phyloP scores from a whole-genome alignment of 2,329 filamentous ascomycete species.

The Penicillium janthinellum region DNA sequence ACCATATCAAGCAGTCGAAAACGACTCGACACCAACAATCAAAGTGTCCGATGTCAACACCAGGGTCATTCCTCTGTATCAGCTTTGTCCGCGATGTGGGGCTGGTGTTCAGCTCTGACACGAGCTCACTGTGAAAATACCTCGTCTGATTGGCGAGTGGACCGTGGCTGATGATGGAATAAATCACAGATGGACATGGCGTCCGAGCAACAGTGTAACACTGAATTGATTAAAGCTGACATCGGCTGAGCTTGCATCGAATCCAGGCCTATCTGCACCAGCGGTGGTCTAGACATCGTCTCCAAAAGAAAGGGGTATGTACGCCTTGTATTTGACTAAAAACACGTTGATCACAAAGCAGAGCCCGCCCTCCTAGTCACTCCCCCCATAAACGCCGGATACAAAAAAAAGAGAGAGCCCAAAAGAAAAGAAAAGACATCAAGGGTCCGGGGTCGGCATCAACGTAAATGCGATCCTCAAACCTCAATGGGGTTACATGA shows the following conservation, averaged over 20 bases:
- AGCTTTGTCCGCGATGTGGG: constrained; percentile 2
- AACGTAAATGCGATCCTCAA: constrained; percentile 9
- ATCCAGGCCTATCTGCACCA: background rate
- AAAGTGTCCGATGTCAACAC: too few species aligned
- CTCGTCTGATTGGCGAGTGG: background rate
- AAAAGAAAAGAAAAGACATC: constrained; percentile 23
- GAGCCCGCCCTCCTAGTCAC: constrained; percentile 34
- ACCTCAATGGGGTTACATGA: constrained; percentile 24
- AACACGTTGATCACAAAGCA: constrained; percentile 33
- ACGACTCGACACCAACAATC: too few species aligned
- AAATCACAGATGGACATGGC: background rate
- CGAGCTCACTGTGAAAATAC: background rate
- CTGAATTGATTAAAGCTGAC: constrained; percentile 5
- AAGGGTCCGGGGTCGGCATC: constrained; percentile 10
- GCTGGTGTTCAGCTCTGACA: constrained; percentile 19
- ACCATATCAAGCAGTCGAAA: background rate
- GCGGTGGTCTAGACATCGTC: background rate
- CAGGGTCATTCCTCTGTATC: background rate
- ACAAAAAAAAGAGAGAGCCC: constrained; percentile 25
- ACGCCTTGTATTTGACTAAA: constrained; percentile 32
- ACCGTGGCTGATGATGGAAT: constrained; percentile 5
- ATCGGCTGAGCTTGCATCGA: constrained; percentile 3
- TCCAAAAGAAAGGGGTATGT: constrained; percentile 29
- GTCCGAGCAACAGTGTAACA: constrained; percentile 7
- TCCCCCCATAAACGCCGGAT: constrained; percentile 36